These are phyloP conservation scores for Trypanosoma avium DNA, from an alignment of 208 protist species.

Conservation along the genomic window DNA sequence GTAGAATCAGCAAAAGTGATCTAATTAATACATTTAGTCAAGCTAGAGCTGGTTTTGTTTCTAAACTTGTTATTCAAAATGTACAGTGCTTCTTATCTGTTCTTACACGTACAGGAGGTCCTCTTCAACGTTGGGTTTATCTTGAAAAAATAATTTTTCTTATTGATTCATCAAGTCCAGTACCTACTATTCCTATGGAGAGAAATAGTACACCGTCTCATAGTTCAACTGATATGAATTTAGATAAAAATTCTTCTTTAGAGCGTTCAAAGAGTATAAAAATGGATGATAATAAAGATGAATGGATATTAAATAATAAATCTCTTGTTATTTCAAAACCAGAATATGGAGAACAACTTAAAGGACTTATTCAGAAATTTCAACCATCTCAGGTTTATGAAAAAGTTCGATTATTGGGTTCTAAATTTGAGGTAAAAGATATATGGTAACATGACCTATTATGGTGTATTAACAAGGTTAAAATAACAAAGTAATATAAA, in stretches of 20 bases:
- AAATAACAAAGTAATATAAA: too few species aligned
- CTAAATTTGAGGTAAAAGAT: constrained; percentile 3
- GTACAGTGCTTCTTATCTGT: constrained; percentile 13
- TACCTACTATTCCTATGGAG: constrained; percentile 7
- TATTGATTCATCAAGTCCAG: constrained; percentile 5
- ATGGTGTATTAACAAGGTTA: too few species aligned
- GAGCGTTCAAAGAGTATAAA: constrained; percentile 1
- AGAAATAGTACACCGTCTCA: not conserved
- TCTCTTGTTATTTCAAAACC: not conserved
- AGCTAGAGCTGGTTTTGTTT: constrained; percentile 3
- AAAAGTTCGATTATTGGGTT: not conserved
- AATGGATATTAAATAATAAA: not conserved
- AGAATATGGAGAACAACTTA: not conserved
- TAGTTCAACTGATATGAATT: constrained; percentile 1
- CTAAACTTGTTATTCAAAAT: constrained; percentile 10
- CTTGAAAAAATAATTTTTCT: constrained; percentile 21
- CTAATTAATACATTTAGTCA: not conserved
- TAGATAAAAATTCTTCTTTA: not conserved
- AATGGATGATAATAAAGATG: not conserved
- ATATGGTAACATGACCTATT: not conserved
- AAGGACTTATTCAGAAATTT: constrained; percentile 5
- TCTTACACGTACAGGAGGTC: not conserved
- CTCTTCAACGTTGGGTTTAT: not conserved
- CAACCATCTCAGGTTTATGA: constrained; percentile 3
- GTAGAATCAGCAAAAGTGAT: not conserved